Conservation (phyloP, 116 monocot genomes). For the Zostera marina region DNA sequence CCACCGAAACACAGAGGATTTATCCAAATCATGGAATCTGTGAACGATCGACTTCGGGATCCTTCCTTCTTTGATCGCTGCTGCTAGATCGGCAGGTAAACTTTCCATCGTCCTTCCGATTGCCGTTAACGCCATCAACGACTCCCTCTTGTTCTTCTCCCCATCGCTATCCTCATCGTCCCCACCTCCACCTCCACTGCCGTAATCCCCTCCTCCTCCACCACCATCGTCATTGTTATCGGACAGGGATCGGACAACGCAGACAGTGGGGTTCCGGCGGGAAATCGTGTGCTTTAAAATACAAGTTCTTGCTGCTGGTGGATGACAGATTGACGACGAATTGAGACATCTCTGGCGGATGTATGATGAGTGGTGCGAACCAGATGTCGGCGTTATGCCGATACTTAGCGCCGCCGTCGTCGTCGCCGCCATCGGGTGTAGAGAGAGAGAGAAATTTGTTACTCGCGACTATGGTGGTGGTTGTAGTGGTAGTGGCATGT, state of each 20-base stretch:
- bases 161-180: conserved; percentile 1
- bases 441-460: too few species aligned
- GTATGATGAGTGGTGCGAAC: too few species aligned
- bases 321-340: too few species aligned
- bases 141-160: conserved; percentile 37
- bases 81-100: conserved; percentile 51
- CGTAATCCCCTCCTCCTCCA: conserved; percentile 2
- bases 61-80: conserved; percentile 43
- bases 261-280: neutral
- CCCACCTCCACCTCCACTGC: conserved; percentile 9
- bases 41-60: conserved; percentile 43
- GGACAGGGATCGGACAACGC: conserved; percentile 7
- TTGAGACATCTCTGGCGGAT: too few species aligned
- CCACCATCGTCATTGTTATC: conserved; percentile 1
- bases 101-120: conserved; percentile 37
- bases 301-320: too few species aligned
- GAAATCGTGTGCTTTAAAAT: too few species aligned
- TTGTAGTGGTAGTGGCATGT: too few species aligned
- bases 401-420: too few species aligned
- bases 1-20: conserved; percentile 48
- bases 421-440: too few species aligned
- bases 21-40: conserved; percentile 50
- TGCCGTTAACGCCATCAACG: conserved; percentile 37
- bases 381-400: too few species aligned
- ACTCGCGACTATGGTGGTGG: too few species aligned